phyloP scores from a whole-genome alignment of 2,329 filamentous ascomycete species.

The Cucurbitaria berberidis region DNA sequence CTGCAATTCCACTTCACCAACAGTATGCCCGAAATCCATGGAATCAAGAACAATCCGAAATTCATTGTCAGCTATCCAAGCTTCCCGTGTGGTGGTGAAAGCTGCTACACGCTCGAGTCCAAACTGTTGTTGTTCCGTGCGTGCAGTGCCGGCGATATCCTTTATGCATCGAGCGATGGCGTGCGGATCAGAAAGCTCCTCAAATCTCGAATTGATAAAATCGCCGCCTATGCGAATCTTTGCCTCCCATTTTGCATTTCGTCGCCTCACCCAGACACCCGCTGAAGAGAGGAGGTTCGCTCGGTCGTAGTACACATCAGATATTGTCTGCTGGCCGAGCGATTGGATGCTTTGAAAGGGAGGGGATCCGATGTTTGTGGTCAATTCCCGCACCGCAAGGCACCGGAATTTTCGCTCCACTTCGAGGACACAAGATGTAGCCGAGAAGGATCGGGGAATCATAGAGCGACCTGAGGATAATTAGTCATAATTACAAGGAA shows the following conservation, averaged over 20 bases:
- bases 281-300: constrained; percentile 19
- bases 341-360: constrained; percentile 12
- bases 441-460: constrained; percentile 6
- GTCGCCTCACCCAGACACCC: constrained; percentile 33
- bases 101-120: constrained; percentile 17
- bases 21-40: constrained; percentile 37
- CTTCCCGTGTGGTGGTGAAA: constrained; percentile 33
- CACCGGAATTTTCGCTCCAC: constrained; percentile 18
- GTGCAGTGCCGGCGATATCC: constrained; percentile 1
- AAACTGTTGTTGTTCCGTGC: constrained; percentile 3
- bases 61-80: constrained; percentile 31
- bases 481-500: not conserved
- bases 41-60: constrained; percentile 16
- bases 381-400: constrained; percentile 14
- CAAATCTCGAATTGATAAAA: constrained; percentile 32
- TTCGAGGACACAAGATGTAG: constrained; percentile 10
- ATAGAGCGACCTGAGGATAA: not conserved
- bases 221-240: constrained; percentile 27
- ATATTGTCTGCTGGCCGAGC: constrained; percentile 14
- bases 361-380: constrained; percentile 7
- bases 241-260: constrained; percentile 18
- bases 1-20: constrained; percentile 46
- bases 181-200: constrained; percentile 26
- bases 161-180: constrained; percentile 19
- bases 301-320: constrained; percentile 38